Evolutionary conservation across 1,284 basidiomycete genomes (phyloP), one percentile per base, ranked within the genome.

Genomic region (Wolfiporia cocos): DNA sequence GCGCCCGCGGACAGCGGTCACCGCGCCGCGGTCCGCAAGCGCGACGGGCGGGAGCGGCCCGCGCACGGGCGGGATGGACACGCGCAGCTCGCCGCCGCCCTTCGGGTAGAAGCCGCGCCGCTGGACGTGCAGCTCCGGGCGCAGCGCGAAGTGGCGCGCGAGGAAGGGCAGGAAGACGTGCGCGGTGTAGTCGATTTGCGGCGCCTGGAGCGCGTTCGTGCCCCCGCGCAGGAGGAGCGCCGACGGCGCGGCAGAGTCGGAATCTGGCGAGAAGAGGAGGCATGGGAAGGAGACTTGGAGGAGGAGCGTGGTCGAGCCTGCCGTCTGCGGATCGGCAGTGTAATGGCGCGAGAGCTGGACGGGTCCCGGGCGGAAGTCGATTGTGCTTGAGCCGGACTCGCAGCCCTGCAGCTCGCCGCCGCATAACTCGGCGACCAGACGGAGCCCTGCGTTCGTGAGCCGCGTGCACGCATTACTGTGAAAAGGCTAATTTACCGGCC

Each of bases 241-340:
- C 7, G 76, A 73, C 3, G 58, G 42, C 5, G 49, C 45, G 12
- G 37, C 19, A 9, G 33, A 10, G 11, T 17, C 14, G 15, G 55
- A 31, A 14, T 37, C 43, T 1, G 61, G 33, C 6, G 71, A 62
- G 55, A 84, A 86, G 15, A 86, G 44, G 17, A 87, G 68, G 42
- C 81, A 70, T 0, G 84, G 83, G 11, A 86, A 65, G 2, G 82
- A 66, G n/a, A 83, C 69, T 61, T 87, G 85, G 6, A 86, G 66
- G 22, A 86, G 69, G 21, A 87, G 72, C 11, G 77, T 76, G 9
- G 72, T 79, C 14, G 84, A 79, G 14, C 81, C 83, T 22, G 84
- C 85, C 0, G 83, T 86, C 5, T 74, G 67, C 0, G 80, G 65
- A 52, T 86, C 81, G 6, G 80, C 82, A 2, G 50, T 58, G 49